phyloP scores from a whole-genome alignment of 2,329 filamentous ascomycete species.

The Cordyceps fumosorosea region DNA sequence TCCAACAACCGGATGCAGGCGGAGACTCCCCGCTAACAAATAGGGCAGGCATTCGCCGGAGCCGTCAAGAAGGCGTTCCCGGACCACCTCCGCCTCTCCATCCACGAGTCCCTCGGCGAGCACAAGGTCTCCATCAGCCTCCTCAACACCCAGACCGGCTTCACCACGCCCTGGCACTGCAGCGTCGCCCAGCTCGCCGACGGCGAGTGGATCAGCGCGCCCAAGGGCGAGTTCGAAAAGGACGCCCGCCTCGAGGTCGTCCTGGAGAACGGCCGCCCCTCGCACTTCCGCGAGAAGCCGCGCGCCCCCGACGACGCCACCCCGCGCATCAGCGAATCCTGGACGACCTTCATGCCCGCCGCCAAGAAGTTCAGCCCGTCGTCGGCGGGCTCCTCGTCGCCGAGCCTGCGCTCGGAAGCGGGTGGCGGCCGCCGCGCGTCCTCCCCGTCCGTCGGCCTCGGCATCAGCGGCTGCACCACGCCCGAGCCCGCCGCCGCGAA shows the following conservation, averaged over 20 bases:
- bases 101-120: constrained; percentile 23
- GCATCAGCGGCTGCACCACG: constrained; percentile 3
- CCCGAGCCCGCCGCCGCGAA: neutral
- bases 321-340: neutral
- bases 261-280: constrained; percentile 19
- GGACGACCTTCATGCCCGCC: constrained; percentile 6
- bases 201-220: constrained; percentile 21
- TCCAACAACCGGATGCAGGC: neutral
- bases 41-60: constrained; percentile 22
- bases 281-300: constrained; percentile 17
- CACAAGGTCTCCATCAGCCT: constrained; percentile 24
- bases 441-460: neutral
- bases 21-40: neutral
- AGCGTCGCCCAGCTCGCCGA: constrained; percentile 18
- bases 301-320: neutral
- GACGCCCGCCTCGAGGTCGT: constrained; percentile 19
- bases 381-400: neutral
- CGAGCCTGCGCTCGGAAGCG: neutral
- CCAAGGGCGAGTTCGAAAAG: constrained; percentile 22
- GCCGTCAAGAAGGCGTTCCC: constrained; percentile 23
- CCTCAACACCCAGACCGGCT: constrained; percentile 24
- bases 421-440: neutral
- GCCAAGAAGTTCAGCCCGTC: neutral
- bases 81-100: constrained; percentile 23
- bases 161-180: constrained; percentile 22